Evolutionary conservation across 208 protist genomes (phyloP).

Genomic region (Phytomonas sp.): DNA sequence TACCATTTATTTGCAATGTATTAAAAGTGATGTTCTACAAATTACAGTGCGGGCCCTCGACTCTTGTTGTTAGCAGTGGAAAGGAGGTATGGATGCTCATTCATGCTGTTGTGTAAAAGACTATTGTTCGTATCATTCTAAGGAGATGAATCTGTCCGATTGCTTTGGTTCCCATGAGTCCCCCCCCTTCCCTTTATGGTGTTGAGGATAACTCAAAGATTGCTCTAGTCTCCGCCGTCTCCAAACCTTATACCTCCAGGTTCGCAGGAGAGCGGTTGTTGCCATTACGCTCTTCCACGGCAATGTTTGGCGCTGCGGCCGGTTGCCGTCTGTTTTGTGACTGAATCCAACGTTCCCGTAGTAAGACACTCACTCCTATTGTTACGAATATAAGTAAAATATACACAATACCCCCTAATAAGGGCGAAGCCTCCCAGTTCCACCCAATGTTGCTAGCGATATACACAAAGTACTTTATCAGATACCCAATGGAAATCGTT

Average conservation of each 20-base stretch:
- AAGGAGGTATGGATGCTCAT: background rate
- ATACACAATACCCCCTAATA: constrained; percentile 43
- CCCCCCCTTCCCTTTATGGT: background rate
- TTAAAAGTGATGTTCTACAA: background rate
- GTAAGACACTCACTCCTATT: constrained; percentile 8
- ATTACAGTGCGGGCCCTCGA: background rate
- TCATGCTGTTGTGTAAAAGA: background rate
- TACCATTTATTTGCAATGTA: background rate
- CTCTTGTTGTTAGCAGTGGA: background rate
- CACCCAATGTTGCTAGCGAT: constrained; percentile 41
- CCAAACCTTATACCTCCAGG: background rate
- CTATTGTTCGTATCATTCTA: background rate
- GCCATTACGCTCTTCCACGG: background rate
- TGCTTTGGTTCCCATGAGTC: no score
- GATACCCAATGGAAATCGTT: constrained; percentile 37
- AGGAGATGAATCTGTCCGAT: no score
- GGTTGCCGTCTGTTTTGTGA: background rate
- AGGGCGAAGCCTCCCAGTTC: constrained; percentile 70
- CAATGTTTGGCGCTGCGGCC: background rate
- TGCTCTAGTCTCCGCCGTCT: background rate
- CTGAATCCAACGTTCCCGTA: constrained; percentile 3
- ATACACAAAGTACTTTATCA: constrained; percentile 65
- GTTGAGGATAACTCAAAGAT: background rate
- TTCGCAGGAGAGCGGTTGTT: background rate
- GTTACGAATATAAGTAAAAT: constrained; percentile 17